phyloP scores from a whole-genome alignment of 208 protist species.

The Wallacemonas sp. region DNA sequence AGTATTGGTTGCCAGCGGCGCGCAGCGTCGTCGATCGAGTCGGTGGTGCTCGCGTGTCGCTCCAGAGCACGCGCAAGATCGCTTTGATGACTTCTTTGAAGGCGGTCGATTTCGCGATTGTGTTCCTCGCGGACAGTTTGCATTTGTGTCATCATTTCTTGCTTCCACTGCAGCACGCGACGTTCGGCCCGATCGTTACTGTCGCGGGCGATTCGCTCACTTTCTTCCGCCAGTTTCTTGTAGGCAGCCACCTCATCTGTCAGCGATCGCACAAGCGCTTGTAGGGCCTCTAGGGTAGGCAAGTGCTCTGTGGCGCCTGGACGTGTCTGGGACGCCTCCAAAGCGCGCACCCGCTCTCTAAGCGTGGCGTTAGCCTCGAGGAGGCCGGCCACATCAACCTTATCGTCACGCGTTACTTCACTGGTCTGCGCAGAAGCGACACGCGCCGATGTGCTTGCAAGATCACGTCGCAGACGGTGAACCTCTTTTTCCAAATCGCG shows the following conservation, averaged over 20 bases:
- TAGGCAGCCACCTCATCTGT: not conserved
- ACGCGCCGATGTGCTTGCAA: not conserved
- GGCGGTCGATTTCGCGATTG: constrained; percentile 10
- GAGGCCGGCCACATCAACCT: constrained; percentile 14
- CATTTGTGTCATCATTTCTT: constrained; percentile 10
- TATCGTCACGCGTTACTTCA: not conserved
- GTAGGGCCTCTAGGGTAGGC: not conserved
- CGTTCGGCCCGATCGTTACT: not conserved
- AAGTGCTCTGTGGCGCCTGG: not conserved
- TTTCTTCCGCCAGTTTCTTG: constrained; percentile 10
- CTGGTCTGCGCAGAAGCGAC: not conserved
- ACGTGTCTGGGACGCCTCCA: not conserved
- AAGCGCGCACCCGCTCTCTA: constrained; percentile 26
- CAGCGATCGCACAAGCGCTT: constrained; percentile 1
- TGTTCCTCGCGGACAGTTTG: constrained; percentile 8
- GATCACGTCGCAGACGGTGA: constrained; percentile 14
- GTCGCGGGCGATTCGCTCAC: not conserved
- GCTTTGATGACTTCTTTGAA: constrained; percentile 4
- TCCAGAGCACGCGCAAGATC: constrained; percentile 8
- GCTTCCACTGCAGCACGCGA: constrained; percentile 9
- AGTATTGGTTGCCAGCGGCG: constrained; percentile 5
- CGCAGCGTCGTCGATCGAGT: not conserved
- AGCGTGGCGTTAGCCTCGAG: constrained; percentile 29
- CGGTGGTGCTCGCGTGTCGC: not conserved
- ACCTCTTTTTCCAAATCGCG: constrained; percentile 23